Conservation (phyloP, 805 yeast species). For the Torulaspora gathmanii region DNA sequence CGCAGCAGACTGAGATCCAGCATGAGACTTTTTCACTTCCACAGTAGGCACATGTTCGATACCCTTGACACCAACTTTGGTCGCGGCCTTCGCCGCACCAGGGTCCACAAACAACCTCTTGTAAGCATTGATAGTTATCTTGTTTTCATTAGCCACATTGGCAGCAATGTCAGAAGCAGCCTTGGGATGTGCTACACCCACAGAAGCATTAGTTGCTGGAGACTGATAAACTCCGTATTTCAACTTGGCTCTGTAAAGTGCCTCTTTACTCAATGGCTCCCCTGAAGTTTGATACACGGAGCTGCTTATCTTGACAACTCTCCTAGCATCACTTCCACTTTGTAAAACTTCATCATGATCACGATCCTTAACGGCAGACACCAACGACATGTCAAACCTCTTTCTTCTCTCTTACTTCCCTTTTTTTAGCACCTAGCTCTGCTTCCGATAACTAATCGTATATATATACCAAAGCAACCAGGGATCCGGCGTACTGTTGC, state of each 20-base stretch:
- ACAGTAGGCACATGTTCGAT: slow-evolving; percentile 8
- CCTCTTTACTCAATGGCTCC: slow-evolving; percentile 67
- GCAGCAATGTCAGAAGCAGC: slow-evolving; percentile 73
- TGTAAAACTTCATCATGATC: slow-evolving; percentile 11
- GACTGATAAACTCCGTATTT: slow-evolving; percentile 59
- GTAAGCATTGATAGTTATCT: slow-evolving; percentile 57
- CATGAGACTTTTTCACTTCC: slow-evolving; percentile 8
- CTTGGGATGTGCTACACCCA: slow-evolving; percentile 58
- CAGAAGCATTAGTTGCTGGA: slow-evolving; percentile 42
- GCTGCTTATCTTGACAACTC: slow-evolving; percentile 3
- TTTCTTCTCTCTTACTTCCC: not conserved
- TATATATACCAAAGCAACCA: not conserved
- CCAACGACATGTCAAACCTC: slow-evolving; percentile 28
- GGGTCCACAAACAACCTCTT: slow-evolving; percentile 43
- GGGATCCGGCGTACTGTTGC: too few species aligned
- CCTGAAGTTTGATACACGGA: slow-evolving; percentile 64
- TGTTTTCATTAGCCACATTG: slow-evolving; percentile 62
- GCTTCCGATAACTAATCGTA: not conserved
- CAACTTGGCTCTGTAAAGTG: slow-evolving; percentile 66
- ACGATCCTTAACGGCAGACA: slow-evolving; percentile 24
- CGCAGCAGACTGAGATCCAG: slow-evolving; percentile 27
- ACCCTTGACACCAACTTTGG: slow-evolving; percentile 20
- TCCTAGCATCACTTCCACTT: slow-evolving; percentile 2
- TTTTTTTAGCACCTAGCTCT: not conserved
- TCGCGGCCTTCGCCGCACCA: slow-evolving; percentile 34